phyloP scores from a whole-genome alignment of 1,284 basidiomycete species.

The Marasmius tenuissimus region DNA sequence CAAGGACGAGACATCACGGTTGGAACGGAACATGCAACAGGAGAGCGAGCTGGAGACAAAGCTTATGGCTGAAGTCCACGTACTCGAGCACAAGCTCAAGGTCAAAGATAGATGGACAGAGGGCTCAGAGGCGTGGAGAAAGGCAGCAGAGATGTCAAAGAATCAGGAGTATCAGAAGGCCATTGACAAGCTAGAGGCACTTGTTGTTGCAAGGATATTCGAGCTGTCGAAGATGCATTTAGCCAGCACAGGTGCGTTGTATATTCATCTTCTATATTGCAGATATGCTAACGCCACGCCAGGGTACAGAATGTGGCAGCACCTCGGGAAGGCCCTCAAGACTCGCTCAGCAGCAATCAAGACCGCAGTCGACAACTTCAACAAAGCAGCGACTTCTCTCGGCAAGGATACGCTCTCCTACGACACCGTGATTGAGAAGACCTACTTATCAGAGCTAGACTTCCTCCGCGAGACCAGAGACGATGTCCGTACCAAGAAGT shows the following conservation, averaged over 20 bases:
- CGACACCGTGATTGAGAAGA: slow-evolving; percentile 19
- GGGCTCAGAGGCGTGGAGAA: not conserved
- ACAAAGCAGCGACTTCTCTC: not conserved
- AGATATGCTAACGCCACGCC: not conserved
- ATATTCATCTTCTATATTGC: too few species aligned
- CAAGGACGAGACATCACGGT: not conserved
- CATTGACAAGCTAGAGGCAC: slow-evolving; percentile 2
- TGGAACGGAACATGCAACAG: not conserved
- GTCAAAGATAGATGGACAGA: not conserved
- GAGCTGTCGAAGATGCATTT: too few species aligned
- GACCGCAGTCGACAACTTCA: not conserved
- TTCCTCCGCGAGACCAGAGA: slow-evolving; percentile 20
- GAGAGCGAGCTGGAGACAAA: not conserved
- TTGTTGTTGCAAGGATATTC: not conserved
- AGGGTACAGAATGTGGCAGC: slow-evolving; percentile 6
- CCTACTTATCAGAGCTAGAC: slow-evolving; percentile 24
- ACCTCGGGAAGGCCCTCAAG: slow-evolving; percentile 1
- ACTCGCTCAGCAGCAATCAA: slow-evolving; percentile 3
- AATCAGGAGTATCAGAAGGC: slow-evolving; percentile 2
- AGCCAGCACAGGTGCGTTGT: too few species aligned
- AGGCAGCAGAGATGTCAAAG: not conserved
- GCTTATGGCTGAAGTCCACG: too few species aligned
- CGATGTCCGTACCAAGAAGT: slow-evolving; percentile 17
- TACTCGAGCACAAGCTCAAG: not conserved
- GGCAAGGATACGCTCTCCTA: slow-evolving; percentile 11